These are phyloP conservation scores for Stephanocyclus meneghinianus DNA, from an alignment of 352 stramenopile species.

Conservation along the genomic window DNA sequence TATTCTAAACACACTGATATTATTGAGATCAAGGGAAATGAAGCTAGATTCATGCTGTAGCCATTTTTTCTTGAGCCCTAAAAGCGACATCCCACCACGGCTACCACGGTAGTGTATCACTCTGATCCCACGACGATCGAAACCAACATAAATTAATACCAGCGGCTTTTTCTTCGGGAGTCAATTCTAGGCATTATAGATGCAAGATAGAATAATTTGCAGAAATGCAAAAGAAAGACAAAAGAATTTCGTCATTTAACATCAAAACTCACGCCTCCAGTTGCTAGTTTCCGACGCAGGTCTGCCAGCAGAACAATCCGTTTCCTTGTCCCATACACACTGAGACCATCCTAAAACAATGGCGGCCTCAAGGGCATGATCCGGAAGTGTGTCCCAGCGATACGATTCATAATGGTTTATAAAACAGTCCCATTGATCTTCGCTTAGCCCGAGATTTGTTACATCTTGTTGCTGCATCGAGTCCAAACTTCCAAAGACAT, in stretches of 20 bases:
- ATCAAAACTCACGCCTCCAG: neutral
- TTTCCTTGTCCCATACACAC: constrained; percentile 2
- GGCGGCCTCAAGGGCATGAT: neutral
- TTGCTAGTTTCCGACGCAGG: neutral
- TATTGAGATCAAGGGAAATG: too few species aligned
- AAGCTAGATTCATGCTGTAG: too few species aligned
- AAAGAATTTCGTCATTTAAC: too few species aligned
- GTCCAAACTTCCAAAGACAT: constrained; percentile 1
- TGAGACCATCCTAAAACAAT: constrained; percentile 1
- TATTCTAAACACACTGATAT: too few species aligned
- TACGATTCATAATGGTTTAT: constrained; percentile 11
- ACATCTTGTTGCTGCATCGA: constrained; percentile 11
- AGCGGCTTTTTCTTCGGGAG: neutral
- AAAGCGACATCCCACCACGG: too few species aligned
- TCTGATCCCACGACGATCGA: constrained; percentile 1
- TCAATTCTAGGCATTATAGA: neutral
- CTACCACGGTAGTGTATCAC: constrained; percentile 1
- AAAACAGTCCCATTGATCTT: constrained; percentile 13
- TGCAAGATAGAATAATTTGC: too few species aligned
- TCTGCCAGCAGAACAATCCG: neutral
- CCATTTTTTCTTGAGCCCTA: too few species aligned
- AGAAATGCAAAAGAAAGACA: too few species aligned
- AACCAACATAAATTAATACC: constrained; percentile 6
- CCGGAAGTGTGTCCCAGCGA: neutral
- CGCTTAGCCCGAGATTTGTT: neutral